Evolutionary conservation across 1,139 yeast species (phyloP).

Genomic region (Kluyveromyces sp.): DNA sequence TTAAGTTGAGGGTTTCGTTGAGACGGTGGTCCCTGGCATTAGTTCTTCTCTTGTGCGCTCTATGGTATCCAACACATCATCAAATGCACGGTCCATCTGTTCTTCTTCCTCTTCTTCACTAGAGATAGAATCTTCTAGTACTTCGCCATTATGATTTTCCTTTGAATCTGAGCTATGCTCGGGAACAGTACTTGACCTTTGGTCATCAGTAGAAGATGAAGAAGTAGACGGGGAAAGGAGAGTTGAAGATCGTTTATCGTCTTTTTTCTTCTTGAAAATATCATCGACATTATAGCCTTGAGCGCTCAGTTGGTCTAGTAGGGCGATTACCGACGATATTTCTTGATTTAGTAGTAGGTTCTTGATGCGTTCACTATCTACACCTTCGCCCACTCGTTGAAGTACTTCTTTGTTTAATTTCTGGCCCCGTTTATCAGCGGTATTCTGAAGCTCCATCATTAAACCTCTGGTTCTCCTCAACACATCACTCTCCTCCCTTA

Average conservation of each 20-base stretch:
- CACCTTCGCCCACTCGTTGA: constrained; percentile 22
- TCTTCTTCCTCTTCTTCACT: constrained; percentile 22
- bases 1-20: no score
- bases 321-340: constrained; percentile 43
- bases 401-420: constrained; percentile 15
- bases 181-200: constrained; percentile 2
- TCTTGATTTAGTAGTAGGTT: constrained; percentile 44
- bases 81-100: constrained; percentile 43
- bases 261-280: constrained; percentile 37
- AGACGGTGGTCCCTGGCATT: constrained; percentile 6
- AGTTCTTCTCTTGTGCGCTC: constrained; percentile 31
- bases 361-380: constrained; percentile 49
- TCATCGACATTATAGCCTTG: constrained; percentile 46
- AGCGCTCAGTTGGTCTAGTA: constrained; percentile 42
- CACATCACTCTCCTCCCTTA: constrained; percentile 16
- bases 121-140: not conserved
- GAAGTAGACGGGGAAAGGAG: not conserved
- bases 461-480: constrained; percentile 12
- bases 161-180: constrained; percentile 11
- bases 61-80: constrained; percentile 40
- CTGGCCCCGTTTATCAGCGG: constrained; percentile 7
- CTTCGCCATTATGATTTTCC: constrained; percentile 7
- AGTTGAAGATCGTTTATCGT: not conserved
- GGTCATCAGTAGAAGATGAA: constrained; percentile 2
- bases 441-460: constrained; percentile 10